Percentiles rank a stretch among this genome's conserved stretches.
Evolutionary conservation across 2,329 filamentous ascomycete genomes (phyloP).

Genomic region (Xylaria sp.): DNA sequence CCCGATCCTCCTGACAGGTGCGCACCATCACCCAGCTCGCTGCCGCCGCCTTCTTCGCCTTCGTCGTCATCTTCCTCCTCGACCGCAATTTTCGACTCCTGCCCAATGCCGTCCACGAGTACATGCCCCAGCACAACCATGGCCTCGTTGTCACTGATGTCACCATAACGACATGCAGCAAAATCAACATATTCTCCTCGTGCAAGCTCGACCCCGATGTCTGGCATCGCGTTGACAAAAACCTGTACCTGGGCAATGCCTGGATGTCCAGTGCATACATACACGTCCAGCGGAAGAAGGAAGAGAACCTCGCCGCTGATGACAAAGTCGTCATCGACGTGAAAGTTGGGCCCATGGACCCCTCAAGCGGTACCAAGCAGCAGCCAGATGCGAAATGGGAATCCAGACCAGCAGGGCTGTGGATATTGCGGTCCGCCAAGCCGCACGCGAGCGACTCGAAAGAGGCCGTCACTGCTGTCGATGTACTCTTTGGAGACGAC

Average conservation of each 20-base stretch:
- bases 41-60: conserved; percentile 70
- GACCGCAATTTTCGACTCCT: conserved; percentile 90
- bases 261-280: conserved; percentile 83
- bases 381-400: conserved; percentile 78
- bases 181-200: conserved; percentile 76
- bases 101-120: conserved; percentile 84
- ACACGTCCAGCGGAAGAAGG: conserved; percentile 83
- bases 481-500: conserved; percentile 89
- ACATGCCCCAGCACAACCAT: conserved; percentile 85
- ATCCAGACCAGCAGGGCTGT: conserved; percentile 77
- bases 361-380: conserved; percentile 65
- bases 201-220: conserved; percentile 76
- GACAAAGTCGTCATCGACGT: conserved; percentile 86
- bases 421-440: conserved; percentile 80
- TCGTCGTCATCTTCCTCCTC: conserved; percentile 81
- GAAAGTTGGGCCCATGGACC: conserved; percentile 77
- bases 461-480: conserved; percentile 79
- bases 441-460: conserved; percentile 79
- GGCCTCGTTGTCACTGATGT: conserved; percentile 89
- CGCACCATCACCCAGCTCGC: conserved; percentile 80
- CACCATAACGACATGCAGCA: conserved; percentile 79
- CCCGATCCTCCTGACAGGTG: conserved; percentile 53
- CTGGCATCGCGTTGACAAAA: conserved; percentile 90
- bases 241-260: conserved; percentile 80
- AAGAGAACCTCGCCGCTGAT: conserved; percentile 78